phyloP scores from a whole-genome alignment of 352 stramenopile species.

The Phytopythium mirpurense region DNA sequence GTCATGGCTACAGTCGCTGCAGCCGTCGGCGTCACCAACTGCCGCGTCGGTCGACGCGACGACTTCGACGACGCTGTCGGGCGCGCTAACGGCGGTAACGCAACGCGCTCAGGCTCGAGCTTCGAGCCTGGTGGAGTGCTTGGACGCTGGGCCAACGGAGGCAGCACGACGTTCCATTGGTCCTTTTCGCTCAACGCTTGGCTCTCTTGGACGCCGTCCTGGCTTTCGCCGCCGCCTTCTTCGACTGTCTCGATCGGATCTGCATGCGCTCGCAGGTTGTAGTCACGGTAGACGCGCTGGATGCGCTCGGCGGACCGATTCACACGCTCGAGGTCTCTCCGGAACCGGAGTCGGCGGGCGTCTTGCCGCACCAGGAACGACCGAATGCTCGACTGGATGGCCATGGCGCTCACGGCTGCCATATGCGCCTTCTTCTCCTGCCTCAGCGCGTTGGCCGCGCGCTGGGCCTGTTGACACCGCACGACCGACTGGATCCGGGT shows the following conservation, averaged over 20 bases:
- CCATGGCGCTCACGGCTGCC: conserved; percentile 47
- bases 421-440: conserved; percentile 51
- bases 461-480: conserved; percentile 35
- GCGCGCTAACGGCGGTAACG: conserved; percentile 16
- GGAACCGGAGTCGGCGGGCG: conserved; percentile 33
- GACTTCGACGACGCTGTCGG: conserved; percentile 10
- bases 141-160: neutral
- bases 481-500: conserved; percentile 46
- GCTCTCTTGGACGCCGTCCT: conserved; percentile 6
- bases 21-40: conserved; percentile 1
- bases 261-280: conserved; percentile 34
- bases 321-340: conserved; percentile 48
- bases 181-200: neutral
- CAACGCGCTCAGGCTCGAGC: conserved; percentile 10
- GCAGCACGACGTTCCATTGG: neutral
- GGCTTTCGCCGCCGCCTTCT: conserved; percentile 18
- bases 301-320: conserved; percentile 60
- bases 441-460: conserved; percentile 17
- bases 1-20: conserved; percentile 25
- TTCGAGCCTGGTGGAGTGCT: neutral
- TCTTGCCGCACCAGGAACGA: conserved; percentile 44
- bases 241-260: conserved; percentile 3
- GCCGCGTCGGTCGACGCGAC: neutral
- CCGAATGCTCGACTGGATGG: conserved; percentile 69
- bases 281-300: conserved; percentile 62